These are phyloP conservation scores for Sugiyamaella americana DNA, from an alignment of 805 yeast species.

Conservation along the genomic window DNA sequence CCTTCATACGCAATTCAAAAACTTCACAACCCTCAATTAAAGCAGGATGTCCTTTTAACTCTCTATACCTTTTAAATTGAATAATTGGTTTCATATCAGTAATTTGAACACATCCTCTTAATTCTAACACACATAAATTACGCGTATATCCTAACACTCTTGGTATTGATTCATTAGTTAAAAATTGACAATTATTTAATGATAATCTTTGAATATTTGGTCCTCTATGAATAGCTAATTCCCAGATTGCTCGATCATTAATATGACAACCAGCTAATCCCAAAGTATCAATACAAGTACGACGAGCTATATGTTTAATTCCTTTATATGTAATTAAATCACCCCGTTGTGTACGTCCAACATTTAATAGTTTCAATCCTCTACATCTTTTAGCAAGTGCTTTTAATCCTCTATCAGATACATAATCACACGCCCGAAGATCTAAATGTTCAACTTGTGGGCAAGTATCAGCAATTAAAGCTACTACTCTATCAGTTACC, in stretches of 20 bases:
- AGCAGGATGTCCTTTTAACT: conserved; percentile 40
- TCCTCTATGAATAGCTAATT: conserved; percentile 53
- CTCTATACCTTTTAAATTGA: conserved; percentile 47
- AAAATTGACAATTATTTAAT: conserved; percentile 59
- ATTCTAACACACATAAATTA: conserved; percentile 65
- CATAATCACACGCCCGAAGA: conserved; percentile 73
- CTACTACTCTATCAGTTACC: conserved; percentile 55
- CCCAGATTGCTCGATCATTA: conserved; percentile 76
- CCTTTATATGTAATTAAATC: conserved; percentile 66
- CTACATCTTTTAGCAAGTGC: conserved; percentile 59
- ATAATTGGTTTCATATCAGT: conserved; percentile 59
- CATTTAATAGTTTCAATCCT: conserved; percentile 53
- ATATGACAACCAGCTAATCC: conserved; percentile 88
- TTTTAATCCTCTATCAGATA: conserved; percentile 70
- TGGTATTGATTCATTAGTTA: conserved; percentile 58
- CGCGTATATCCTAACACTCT: conserved; percentile 47
- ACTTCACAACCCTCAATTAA: conserved; percentile 75
- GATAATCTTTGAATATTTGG: conserved; percentile 56
- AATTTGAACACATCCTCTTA: conserved; percentile 54
- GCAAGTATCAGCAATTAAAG: conserved; percentile 46
- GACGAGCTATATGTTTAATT: conserved; percentile 48
- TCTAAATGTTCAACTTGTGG: conserved; percentile 62
- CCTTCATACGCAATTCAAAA: conserved; percentile 51
- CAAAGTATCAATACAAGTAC: conserved; percentile 57
- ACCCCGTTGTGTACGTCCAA: conserved; percentile 72